These are phyloP conservation scores for Rubroboletus pulcherrimus DNA, from an alignment of 768 basidiomycete species.

Conservation along the genomic window DNA sequence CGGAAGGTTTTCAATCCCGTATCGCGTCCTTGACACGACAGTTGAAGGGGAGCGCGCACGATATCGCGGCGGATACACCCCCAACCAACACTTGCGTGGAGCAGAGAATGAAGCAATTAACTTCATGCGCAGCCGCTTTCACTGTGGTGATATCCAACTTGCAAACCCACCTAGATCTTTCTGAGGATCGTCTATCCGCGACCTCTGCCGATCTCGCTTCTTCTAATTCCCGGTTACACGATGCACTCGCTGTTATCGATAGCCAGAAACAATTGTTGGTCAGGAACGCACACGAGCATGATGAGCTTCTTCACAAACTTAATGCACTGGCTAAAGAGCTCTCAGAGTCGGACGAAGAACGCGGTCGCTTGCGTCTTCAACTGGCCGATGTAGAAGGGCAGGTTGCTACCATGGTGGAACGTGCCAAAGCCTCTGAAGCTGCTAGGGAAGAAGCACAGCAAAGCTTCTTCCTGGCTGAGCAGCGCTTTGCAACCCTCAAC, in stretches of 20 bases:
- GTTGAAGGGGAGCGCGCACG: slow-evolving; percentile 23
- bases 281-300: slow-evolving; percentile 21
- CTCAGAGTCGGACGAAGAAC: slow-evolving; percentile 30
- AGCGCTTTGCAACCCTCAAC: slow-evolving; percentile 42
- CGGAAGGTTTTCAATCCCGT: slow-evolving; percentile 55
- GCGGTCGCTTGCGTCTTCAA: slow-evolving; percentile 25
- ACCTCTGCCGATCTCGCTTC: slow-evolving; percentile 12
- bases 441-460: slow-evolving; percentile 36
- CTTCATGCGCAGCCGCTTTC: slow-evolving; percentile 33
- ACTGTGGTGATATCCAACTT: slow-evolving; percentile 40
- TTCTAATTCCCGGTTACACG: slow-evolving; percentile 15
- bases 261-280: slow-evolving; percentile 13
- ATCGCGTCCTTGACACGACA: slow-evolving; percentile 34
- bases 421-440: slow-evolving; percentile 31
- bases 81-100: slow-evolving; percentile 5
- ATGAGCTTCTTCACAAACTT: slow-evolving; percentile 30
- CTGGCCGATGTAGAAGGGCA: slow-evolving; percentile 35
- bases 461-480: slow-evolving; percentile 29
- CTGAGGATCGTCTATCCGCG: slow-evolving; percentile 11
- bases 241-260: slow-evolving; percentile 17
- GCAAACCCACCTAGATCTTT: slow-evolving; percentile 27
- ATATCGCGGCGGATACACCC: slow-evolving; percentile 1
- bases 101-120: slow-evolving; percentile 28
- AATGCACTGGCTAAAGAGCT: slow-evolving; percentile 33
- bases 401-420: slow-evolving; percentile 30